Evolutionary conservation across 768 basidiomycete species (phyloP).

Genomic region (Lanmaoa pseudosensibilis): DNA sequence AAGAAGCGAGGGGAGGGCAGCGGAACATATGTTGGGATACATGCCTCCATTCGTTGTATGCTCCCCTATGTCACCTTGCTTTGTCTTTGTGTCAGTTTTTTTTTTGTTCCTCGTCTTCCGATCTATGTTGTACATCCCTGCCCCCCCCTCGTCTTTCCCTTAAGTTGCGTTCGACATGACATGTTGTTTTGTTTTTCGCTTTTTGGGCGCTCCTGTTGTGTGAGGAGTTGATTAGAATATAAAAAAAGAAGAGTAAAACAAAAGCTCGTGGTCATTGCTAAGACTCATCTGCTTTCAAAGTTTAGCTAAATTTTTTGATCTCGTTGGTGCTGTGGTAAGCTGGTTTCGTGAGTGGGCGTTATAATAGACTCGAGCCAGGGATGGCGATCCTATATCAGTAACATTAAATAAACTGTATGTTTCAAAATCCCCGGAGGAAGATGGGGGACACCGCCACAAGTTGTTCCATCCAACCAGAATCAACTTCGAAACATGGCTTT

Average conservation of each 20-base stretch:
- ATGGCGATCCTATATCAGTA: too few species aligned
- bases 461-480: too few species aligned
- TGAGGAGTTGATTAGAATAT: conserved; percentile 25
- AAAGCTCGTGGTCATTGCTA: neutral
- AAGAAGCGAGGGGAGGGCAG: neutral
- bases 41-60: conserved; percentile 10
- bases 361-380: neutral
- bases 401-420: too few species aligned
- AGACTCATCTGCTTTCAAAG: neutral
- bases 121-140: conserved; percentile 17
- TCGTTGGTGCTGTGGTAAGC: neutral
- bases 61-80: conserved; percentile 18
- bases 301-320: neutral
- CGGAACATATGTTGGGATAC: conserved; percentile 12
- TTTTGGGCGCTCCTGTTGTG: conserved; percentile 24
- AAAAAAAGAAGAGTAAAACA: neutral
- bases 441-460: too few species aligned
- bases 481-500: too few species aligned
- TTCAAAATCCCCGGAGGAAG: too few species aligned
- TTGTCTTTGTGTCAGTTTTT: conserved; percentile 4
- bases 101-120: conserved; percentile 1
- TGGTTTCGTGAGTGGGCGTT: neutral
- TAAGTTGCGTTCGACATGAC: conserved; percentile 13
- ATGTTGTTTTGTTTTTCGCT: conserved; percentile 6
- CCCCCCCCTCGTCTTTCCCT: conserved; percentile 6